Evolutionary conservation across 2,329 filamentous ascomycete genomes (phyloP), one percentile per base, ranked within the genome.

Genomic region (Penicillium crustosum): DNA sequence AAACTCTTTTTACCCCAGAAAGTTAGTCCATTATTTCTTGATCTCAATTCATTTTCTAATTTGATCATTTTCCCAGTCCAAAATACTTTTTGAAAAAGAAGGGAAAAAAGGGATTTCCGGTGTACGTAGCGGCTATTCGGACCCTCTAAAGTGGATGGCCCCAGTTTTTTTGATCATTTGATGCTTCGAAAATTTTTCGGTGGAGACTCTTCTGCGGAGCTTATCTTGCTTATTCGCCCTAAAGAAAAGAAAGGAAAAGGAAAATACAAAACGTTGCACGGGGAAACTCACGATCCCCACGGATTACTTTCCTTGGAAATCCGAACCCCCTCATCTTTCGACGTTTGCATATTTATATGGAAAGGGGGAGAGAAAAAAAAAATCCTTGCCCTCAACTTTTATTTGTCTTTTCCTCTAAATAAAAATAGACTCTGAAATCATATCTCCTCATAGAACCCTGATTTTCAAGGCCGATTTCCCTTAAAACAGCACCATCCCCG

Each of bases 161-260:
- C 50, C 61, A 53, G 50, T 60, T 59, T 59, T 57, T 41, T 45
- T 64, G 65, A 66, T 67, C 65, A 66, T 63, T 64, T 66, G 64
- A 66, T 66, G 49, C 59, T 65, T 63, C 62, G 61, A 67, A 64
- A 61, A 57, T 57, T 67, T 66, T 67, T 63, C 65, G 49, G 64
- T 67, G 65, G 65, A 53, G 64, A 62, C 64, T 19, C 13, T 60
- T 21, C 52, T 50, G 51, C 59, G 61, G 58, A 67, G 63, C 64
- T 67, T 67, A 67, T 67, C 60, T 61, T 58, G 42, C 53, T 59
- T 60, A 58, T 53, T 55, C 56, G 56, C 50, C 35, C 42, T 50
- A 33, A 43, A 35, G n/a, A 29, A 35, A 35, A 29, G 15, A 23
- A 29, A 41, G 6, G 23, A 13, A 35, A 17, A 27, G 33, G 23